phyloP scores from a whole-genome alignment of 306 rosid species.

The Acacia crassicarpa region DNA sequence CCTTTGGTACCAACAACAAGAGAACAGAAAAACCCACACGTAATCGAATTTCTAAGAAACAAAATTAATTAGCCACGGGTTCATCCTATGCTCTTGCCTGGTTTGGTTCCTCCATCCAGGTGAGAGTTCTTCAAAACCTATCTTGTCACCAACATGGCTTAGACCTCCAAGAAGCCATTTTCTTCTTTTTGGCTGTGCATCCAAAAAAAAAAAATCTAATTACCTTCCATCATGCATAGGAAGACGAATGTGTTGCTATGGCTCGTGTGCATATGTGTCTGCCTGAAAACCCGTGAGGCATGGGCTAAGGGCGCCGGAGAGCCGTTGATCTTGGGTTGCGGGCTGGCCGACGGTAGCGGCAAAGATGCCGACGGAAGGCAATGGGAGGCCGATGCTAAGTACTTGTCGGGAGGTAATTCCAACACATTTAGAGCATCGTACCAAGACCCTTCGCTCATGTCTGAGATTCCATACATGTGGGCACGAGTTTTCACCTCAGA shows the following conservation, averaged over 20 bases:
- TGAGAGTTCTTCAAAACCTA: not conserved
- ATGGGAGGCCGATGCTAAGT: constrained; percentile 44
- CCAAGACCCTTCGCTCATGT: constrained; percentile 53
- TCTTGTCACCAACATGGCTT: not conserved
- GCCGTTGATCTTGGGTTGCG: constrained; percentile 40
- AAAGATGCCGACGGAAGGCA: constrained; percentile 47
- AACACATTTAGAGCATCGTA: constrained; percentile 29
- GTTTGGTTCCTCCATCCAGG: constrained; percentile 45
- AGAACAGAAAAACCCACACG: not conserved
- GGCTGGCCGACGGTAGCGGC: constrained; percentile 36
- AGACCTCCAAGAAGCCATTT: not conserved
- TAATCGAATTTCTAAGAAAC: not conserved
- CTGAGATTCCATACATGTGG: constrained; percentile 52
- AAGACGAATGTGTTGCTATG: not conserved
- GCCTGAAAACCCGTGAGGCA: constrained; percentile 24
- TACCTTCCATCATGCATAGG: constrained; percentile 6
- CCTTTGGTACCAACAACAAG: not conserved
- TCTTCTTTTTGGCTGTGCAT: constrained; percentile 31
- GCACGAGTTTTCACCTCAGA: constrained; percentile 39
- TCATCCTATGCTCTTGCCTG: constrained; percentile 29
- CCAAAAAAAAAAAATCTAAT: not conserved
- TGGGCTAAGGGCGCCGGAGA: not conserved
- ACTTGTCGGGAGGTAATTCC: constrained; percentile 21
- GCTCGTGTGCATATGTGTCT: not conserved
- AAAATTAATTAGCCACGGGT: not conserved